phyloP scores from a whole-genome alignment of 345 rosid genomes.

The Aquilaria malaccensis region DNA sequence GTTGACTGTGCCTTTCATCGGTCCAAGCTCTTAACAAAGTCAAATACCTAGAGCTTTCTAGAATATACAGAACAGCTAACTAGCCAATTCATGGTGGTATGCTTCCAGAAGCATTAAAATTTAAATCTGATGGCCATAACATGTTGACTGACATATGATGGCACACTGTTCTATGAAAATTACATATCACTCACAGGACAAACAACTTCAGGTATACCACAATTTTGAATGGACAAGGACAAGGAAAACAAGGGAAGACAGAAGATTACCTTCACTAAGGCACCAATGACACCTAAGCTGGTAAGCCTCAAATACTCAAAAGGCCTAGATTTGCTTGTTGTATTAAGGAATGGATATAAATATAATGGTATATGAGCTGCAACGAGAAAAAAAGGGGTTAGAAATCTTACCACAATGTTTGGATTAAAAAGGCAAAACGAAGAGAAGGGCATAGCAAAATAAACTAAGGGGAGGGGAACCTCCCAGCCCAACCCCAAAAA shows the following conservation, averaged over 20 bases:
- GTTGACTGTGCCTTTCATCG: too few relatives aligned
- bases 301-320: slow-evolving; percentile 94
- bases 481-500: background rate
- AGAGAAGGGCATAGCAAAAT: background rate
- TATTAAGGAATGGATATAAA: slow-evolving; percentile 89
- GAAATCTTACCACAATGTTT: slow-evolving; percentile 1
- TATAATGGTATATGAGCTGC: slow-evolving; percentile 97
- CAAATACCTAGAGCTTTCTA: too few relatives aligned
- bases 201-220: background rate
- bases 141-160: background rate
- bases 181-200: slow-evolving; percentile 1
- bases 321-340: slow-evolving; percentile 95
- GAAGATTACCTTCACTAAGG: slow-evolving; percentile 81
- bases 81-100: too few relatives aligned
- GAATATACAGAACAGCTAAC: too few relatives aligned
- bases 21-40: too few relatives aligned
- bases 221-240: background rate
- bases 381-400: slow-evolving; percentile 11
- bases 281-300: slow-evolving; percentile 98
- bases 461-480: background rate
- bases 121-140: too few relatives aligned
- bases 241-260: background rate
- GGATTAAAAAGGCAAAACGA: background rate
- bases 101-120: too few relatives aligned
- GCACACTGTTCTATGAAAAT: background rate